A percentile compares a stretch with the other conserved stretches of the same genome.
These are phyloP conservation scores for Fennellomyces sp. DNA, from an alignment of 371 early-diverging fungal species.

Conservation along the genomic window DNA sequence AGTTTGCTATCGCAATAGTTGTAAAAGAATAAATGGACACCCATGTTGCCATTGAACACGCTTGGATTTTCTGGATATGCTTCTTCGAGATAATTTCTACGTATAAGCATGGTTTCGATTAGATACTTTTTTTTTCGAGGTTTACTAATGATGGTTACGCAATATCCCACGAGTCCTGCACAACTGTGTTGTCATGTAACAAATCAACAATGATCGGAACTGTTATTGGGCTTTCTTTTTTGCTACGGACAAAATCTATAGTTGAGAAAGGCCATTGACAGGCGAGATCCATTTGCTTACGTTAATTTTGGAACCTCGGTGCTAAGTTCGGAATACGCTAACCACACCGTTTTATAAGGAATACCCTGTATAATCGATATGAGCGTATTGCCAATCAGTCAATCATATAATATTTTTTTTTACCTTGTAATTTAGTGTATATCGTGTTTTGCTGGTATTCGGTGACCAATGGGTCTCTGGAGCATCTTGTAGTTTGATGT, in stretches of 20 bases:
- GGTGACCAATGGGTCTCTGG: background rate
- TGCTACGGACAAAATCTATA: slow-evolving; percentile 3
- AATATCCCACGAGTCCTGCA: slow-evolving; percentile 19
- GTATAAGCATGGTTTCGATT: too few relatives aligned
- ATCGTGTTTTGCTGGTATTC: background rate
- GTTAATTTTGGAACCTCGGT: slow-evolving; percentile 7
- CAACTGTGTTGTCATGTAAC: slow-evolving; percentile 4
- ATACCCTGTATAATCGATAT: slow-evolving; percentile 14
- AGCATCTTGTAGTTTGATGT: background rate
- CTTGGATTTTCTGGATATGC: slow-evolving; percentile 10
- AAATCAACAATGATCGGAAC: slow-evolving; percentile 12
- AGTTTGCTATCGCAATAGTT: slow-evolving; percentile 8
- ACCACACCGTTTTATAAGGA: slow-evolving; percentile 17
- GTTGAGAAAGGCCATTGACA: background rate
- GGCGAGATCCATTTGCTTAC: background rate
- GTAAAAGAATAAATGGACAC: slow-evolving; percentile 9
- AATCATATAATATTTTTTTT: background rate
- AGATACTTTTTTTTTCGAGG: too few relatives aligned
- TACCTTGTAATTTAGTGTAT: background rate
- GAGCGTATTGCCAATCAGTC: too few relatives aligned
- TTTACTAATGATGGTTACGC: too few relatives aligned
- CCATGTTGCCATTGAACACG: slow-evolving; percentile 4
- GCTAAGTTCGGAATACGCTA: slow-evolving; percentile 10
- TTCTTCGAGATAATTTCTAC: slow-evolving; percentile 14
- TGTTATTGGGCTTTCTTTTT: slow-evolving; percentile 4